Base-by-base conservation (phyloP, 2,329 filamentous ascomycete species). In the Fragosphaeria purpurea region DNA sequence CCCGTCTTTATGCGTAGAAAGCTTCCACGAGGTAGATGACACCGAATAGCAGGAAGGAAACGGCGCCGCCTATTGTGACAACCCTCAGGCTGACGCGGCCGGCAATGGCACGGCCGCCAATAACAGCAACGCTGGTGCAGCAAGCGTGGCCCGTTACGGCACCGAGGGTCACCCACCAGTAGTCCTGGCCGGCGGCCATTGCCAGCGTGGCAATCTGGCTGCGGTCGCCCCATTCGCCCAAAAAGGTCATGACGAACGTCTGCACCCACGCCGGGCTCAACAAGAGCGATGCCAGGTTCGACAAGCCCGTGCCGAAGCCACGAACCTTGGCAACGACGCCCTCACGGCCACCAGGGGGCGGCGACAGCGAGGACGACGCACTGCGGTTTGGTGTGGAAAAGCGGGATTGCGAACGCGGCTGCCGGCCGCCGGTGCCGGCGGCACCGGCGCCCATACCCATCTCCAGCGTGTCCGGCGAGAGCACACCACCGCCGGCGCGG, bases 131-230 rank as follows among this genome's bases (percentile, higher is more conserved):
- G 44, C 86, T 85, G 6, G 93, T 97, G 71, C 93, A 98, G 57
- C 91, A 80, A 44, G 80, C 85, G 67, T 98, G 93, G 8, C 93
- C 93, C 44, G 80, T 75, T 38, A 93, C 80, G 1, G 93, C 91
- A 52, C 93, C 93, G 44, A 89, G 74, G 4, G 89, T 96, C 38
- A 98, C 93, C 86, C 89, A 96, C 91, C 91, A 97, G 67, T 97
- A 98, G 65, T 98, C 93, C 67, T 95, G 88, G 22, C 93, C 93
- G 37, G 93, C 91, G 46, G 93, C 93, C 93, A 98, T 98, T 49
- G 93, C 93, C 63, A 98, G 95, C 0, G 93, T 98, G 30, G 93
- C 93, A 61, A 98, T 97, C 70, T 98, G 93, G 65, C 88, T 95
- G 58, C 93, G 82, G 63, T 98, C 93, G 51, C 93, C 93, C 93